Evolutionary conservation across 768 basidiomycete genomes (phyloP).

Genomic region (Mycena sanguinolenta): DNA sequence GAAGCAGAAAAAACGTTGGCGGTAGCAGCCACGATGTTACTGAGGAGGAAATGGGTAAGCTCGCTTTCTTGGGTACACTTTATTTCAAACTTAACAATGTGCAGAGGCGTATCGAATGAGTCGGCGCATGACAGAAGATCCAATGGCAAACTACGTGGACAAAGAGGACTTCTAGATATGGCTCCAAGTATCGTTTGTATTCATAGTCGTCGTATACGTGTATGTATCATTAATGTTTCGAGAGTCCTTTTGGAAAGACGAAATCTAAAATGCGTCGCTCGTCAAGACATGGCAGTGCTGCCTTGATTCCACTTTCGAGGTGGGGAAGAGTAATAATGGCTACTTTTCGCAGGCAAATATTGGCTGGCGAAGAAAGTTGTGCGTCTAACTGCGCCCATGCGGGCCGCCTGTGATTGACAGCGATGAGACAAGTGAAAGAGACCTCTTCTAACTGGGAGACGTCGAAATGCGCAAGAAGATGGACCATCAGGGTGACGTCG

Average conservation of each 20-base stretch:
- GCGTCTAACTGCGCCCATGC: conserved; percentile 21
- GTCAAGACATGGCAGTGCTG: conserved; percentile 15
- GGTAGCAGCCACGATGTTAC: conserved; percentile 84
- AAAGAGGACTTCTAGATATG: conserved; percentile 44
- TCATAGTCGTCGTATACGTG: conserved; percentile 22
- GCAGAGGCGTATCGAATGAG: conserved; percentile 94
- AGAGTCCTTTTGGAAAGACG: conserved; percentile 20
- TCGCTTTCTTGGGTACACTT: neutral
- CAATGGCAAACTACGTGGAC: conserved; percentile 94
- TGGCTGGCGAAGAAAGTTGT: neutral
- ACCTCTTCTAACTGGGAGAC: conserved; percentile 14
- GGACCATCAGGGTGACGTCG: conserved; percentile 16
- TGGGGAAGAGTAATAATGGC: conserved; percentile 16
- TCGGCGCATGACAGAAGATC: conserved; percentile 82
- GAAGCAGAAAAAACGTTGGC: conserved; percentile 67
- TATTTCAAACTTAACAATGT: conserved; percentile 25
- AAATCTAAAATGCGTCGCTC: conserved; percentile 18
- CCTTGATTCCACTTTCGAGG: conserved; percentile 1
- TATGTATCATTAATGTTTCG: conserved; percentile 31
- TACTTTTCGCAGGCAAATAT: conserved; percentile 16
- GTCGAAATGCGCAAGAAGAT: conserved; percentile 9
- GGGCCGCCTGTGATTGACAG: neutral
- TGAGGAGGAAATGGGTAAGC: conserved; percentile 87
- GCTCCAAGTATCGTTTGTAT: conserved; percentile 33
- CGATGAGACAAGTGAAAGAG: conserved; percentile 8